Base-by-base conservation (phyloP, 148 eudicot genomes). In the Amaranthus palmeri region DNA sequence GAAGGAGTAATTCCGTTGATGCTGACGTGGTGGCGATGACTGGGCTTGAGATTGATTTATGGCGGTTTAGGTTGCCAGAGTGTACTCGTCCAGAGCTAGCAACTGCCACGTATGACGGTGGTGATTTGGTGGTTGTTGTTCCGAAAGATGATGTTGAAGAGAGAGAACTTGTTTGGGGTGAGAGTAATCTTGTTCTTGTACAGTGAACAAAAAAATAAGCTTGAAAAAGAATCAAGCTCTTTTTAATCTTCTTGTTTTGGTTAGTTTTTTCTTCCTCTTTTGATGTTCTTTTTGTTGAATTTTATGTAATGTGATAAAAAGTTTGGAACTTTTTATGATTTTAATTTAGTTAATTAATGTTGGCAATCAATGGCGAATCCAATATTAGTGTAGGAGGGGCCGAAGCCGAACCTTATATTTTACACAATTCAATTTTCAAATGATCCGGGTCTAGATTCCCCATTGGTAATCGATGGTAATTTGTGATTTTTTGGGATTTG, bases 21-120 rank as follows among this genome's bases (percentile, higher is more conserved):
- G 12, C 72, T 0, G 81, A 73, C 15, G 55, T 65, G 15, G 66
- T 81, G 15, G 66, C 83, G 8, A 54, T 74, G 59, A 72, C 71
- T 52, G 97, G 79, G 66, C 54, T 88, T 58, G 95, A 83, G 86
- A 81, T 93, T 3, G 96, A 93, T 72, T 72, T 86, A 73, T 93
- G 98, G 98, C 74, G 98, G 82, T 90, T 88, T 56, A 75, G 98
- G 73, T 70, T 93, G 8, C 96, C 98, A 25, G 83, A 70, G 4
- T 75, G 75, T 51, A 85, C 91, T 40, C 78, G 76, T 71, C 92
- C 93, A 70, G 92, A 93, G 64, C 72, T 83, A 50, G 95, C 96
- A 5, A 81, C 78, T 0, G 96, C 98, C 11, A 79, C 70, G 7
- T 88, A 79, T 45, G 68, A 62, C 1, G 90, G 82, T 8, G 96